Conservation (phyloP, 2,329 filamentous ascomycete species). For the Apiospora koreana region DNA sequence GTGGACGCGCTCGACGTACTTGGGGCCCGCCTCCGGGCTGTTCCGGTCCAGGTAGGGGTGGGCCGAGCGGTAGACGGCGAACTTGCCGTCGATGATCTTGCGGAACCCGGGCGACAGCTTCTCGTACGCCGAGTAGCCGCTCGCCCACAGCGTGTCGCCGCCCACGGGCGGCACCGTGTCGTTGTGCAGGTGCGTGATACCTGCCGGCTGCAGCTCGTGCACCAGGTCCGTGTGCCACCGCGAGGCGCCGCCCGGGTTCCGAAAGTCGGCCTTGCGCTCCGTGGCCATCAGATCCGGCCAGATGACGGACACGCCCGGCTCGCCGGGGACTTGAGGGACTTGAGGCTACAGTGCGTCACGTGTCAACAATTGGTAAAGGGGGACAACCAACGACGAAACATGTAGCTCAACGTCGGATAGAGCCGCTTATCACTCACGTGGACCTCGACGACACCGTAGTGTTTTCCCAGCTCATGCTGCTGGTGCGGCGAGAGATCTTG, state of each 20-base stretch:
- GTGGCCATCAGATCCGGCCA: constrained; percentile 70
- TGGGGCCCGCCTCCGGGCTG: constrained; percentile 60
- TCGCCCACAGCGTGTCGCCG: constrained; percentile 74
- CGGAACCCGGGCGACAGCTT: constrained; percentile 72
- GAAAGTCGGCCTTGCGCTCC: constrained; percentile 62
- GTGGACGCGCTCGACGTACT: constrained; percentile 67
- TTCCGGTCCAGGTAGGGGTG: constrained; percentile 68
- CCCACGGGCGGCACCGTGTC: constrained; percentile 66
- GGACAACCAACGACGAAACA: neutral
- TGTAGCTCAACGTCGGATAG: neutral
- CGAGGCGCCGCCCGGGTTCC: constrained; percentile 66
- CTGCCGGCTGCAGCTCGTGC: constrained; percentile 70
- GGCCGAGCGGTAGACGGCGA: constrained; percentile 66
- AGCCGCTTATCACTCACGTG: constrained; percentile 51
- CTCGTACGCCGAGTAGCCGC: constrained; percentile 71
- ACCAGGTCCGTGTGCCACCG: constrained; percentile 73
- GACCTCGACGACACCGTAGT: constrained; percentile 66
- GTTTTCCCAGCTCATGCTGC: constrained; percentile 63
- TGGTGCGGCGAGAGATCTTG: constrained; percentile 63
- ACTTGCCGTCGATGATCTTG: constrained; percentile 66
- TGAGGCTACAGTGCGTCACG: constrained; percentile 53
- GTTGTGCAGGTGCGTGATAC: constrained; percentile 70
- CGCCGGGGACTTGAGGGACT: constrained; percentile 68
- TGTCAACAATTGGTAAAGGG: neutral
- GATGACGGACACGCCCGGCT: constrained; percentile 65